Percentiles rank a stretch among this genome's conserved stretches.
Conservation (phyloP, 345 rosid genomes). For the Capsella bursapastoris region DNA sequence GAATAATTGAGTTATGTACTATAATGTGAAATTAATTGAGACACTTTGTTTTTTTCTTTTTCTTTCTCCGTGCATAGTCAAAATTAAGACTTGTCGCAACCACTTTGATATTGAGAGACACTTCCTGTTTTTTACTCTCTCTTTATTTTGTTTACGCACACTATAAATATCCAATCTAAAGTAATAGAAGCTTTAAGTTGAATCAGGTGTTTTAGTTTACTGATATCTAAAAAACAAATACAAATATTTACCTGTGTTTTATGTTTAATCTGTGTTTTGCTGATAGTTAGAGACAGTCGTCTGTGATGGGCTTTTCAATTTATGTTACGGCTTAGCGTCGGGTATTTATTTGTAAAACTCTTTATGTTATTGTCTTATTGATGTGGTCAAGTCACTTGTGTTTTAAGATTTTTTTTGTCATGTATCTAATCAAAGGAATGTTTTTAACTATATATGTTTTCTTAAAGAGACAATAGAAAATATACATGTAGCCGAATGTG, state of each 20-base stretch:
- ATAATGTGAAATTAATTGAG: constrained; percentile 26
- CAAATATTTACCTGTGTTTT: no score
- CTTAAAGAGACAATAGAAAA: background rate
- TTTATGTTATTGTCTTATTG: background rate
- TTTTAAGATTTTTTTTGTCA: background rate
- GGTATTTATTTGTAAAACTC: background rate
- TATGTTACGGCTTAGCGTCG: background rate
- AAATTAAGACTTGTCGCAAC: constrained; percentile 23
- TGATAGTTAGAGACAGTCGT: background rate
- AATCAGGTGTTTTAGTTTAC: background rate
- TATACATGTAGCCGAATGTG: constrained; percentile 10
- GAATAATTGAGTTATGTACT: constrained; percentile 38
- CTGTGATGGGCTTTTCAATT: background rate
- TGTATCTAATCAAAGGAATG: background rate
- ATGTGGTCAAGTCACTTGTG: background rate
- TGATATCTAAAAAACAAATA: background rate
- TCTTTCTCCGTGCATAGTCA: constrained; percentile 27
- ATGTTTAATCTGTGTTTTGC: no score
- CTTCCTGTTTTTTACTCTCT: background rate
- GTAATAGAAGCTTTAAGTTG: constrained; percentile 9
- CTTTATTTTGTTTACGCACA: background rate
- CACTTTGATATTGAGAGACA: constrained; percentile 12
- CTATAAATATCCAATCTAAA: background rate
- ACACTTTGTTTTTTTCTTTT: constrained; percentile 12
- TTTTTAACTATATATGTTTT: background rate